Evolutionary conservation across 2,329 filamentous ascomycete species (phyloP).

Genomic region (Pseudodiploospora longispora): DNA sequence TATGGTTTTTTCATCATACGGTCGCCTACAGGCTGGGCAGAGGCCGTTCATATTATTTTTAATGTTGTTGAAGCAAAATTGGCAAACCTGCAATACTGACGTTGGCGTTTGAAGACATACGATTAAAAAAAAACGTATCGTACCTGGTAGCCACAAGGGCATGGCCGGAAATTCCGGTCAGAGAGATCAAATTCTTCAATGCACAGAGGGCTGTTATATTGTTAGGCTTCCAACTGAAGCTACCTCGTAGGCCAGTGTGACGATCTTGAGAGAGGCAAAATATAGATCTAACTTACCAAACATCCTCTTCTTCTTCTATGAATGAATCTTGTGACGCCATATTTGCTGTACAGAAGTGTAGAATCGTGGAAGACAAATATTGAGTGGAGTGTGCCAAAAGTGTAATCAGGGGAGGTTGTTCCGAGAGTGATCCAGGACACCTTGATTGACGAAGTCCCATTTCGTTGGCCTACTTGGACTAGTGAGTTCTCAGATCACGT

Average conservation of each 20-base stretch:
- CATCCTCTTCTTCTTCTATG: slow-evolving; percentile 64
- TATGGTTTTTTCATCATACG: slow-evolving; percentile 95
- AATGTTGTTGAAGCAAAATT: slow-evolving; percentile 99
- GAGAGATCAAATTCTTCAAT: slow-evolving; percentile 98
- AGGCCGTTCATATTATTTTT: slow-evolving; percentile 96
- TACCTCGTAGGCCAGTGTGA: background rate
- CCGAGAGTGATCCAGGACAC: slow-evolving; percentile 8
- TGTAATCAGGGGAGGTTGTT: slow-evolving; percentile 15
- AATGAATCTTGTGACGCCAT: slow-evolving; percentile 65
- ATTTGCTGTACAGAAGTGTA: slow-evolving; percentile 3
- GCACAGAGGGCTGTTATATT: slow-evolving; percentile 71
- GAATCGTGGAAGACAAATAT: no score
- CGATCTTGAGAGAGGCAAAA: no score
- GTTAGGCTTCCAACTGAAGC: background rate
- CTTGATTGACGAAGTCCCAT: slow-evolving; percentile 12
- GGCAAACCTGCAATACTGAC: slow-evolving; percentile 64
- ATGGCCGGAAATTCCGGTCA: slow-evolving; percentile 93
- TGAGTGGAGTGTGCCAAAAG: slow-evolving; percentile 10
- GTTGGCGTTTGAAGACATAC: background rate
- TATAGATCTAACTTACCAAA: slow-evolving; percentile 42
- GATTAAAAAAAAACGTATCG: background rate
- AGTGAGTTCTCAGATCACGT: background rate
- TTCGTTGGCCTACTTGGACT: background rate
- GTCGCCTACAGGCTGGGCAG: slow-evolving; percentile 91
- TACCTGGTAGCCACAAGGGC: slow-evolving; percentile 97